A percentile compares a stretch with the other conserved stretches of the same genome.
Conservation (phyloP, 345 rosid genomes). For the Barbarea vulgaris region DNA sequence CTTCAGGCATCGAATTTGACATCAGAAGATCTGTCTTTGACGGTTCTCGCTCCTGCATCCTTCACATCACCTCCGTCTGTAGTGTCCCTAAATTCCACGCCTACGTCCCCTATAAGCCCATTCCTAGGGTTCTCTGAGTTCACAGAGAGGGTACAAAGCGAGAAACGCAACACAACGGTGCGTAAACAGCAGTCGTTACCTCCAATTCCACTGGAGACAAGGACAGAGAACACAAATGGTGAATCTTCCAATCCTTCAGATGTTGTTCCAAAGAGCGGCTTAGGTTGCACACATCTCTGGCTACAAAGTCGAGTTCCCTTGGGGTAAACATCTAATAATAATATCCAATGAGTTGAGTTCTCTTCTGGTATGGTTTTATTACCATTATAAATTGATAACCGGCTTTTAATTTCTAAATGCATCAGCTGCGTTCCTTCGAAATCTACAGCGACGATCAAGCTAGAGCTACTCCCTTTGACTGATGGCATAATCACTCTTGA, state of each 20-base stretch:
- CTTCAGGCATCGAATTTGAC: conserved; percentile 96
- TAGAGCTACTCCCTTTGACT: conserved; percentile 95
- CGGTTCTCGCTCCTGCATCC: conserved; percentile 93
- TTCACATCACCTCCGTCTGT: conserved; percentile 84
- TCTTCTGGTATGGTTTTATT: conserved; percentile 15
- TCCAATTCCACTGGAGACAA: conserved; percentile 41
- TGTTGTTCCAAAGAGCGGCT: conserved; percentile 66
- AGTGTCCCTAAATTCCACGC: conserved; percentile 79
- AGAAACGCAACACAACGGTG: conserved; percentile 39
- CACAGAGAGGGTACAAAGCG: conserved; percentile 52
- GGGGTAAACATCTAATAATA: conserved; percentile 58
- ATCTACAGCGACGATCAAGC: conserved; percentile 83
- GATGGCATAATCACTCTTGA: conserved; percentile 94
- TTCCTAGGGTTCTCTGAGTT: conserved; percentile 65
- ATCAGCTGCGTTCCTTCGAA: conserved; percentile 90
- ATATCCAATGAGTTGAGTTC: conserved; percentile 11
- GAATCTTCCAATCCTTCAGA: conserved; percentile 65
- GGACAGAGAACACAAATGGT: conserved; percentile 39
- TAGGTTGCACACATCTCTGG: conserved; percentile 90
- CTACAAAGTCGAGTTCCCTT: conserved; percentile 97
- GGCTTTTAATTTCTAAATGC: conserved; percentile 28
- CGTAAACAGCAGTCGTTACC: conserved; percentile 44
- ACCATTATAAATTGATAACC: conserved; percentile 19
- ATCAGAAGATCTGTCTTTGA: conserved; percentile 83
- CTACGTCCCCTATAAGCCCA: conserved; percentile 64